Evolutionary conservation across 352 stramenopile genomes (phyloP), one percentile per base, ranked within the genome.

Genomic region (Thraustotheca clavata): DNA sequence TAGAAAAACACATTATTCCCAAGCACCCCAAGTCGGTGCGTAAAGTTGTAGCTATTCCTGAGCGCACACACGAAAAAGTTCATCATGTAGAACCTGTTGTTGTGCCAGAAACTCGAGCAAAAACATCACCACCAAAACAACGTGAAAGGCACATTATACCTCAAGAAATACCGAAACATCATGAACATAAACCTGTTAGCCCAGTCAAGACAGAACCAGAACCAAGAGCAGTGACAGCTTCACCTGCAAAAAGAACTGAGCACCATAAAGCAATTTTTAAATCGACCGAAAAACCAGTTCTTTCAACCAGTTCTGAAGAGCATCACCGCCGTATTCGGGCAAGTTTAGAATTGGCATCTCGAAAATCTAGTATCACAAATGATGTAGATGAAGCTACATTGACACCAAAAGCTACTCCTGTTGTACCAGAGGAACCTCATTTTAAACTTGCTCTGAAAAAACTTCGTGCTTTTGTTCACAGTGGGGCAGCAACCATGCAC

Each of bases 401-500:
- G n/a, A 31, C n/a, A 2, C 43, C 43, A 31, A 31, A 14, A 24
- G 11, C 43, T 2, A 31, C n/a, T 9, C 11, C 20, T 16, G 24
- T 24, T 14, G 35, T 24, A n/a, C 31, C 24, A 2, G 55, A 55
- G 14, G 12, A 46, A 24, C n/a, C 9, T 39, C 27, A 14, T 20
- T 31, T 65, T 4, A 20, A 65, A 4, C 14, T n/a, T 18, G 57
- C 57, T 2, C 29, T 65, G 16, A 55, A 65, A 24, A 65, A 65
- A 27, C 38, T 65, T n/a, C 20, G 38, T n/a, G 38, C 57, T 20
- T 62, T 55, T 26, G 55, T 62, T 8, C 3, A 41, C 18, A 55
- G 36, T 32, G 57, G 57, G n/a, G 36, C 38, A 12, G 38, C 36
- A 33, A 55, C 27, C 41, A 6, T 54, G 24, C 41, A 65, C 24